These are phyloP conservation scores for Ceratobasidium sp. DNA, from an alignment of 1,284 basidiomycete genomes.

Conservation along the genomic window DNA sequence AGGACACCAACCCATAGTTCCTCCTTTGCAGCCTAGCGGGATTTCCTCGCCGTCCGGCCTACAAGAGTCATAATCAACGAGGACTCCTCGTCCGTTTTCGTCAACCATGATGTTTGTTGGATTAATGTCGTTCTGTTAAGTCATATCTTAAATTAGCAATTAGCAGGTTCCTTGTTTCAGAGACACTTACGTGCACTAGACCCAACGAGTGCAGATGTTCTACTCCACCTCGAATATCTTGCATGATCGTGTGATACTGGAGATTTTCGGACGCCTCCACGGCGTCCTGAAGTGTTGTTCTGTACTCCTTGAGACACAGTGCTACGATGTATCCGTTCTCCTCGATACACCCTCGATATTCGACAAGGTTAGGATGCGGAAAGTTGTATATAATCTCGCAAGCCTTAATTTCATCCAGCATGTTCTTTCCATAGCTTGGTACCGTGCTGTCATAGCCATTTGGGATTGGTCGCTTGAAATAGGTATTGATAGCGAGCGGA, in stretches of 20 bases:
- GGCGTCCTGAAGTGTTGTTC: not conserved
- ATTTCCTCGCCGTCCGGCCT: not conserved
- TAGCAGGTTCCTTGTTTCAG: not conserved
- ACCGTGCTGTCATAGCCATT: not conserved
- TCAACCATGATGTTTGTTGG: not conserved
- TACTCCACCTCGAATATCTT: not conserved
- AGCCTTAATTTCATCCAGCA: not conserved
- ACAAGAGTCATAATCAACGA: conserved; percentile 8
- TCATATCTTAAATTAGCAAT: not conserved
- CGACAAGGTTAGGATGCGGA: conserved; percentile 1
- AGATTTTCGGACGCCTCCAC: not conserved
- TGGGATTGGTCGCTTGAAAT: not conserved
- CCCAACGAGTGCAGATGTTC: not conserved
- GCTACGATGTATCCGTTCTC: not conserved
- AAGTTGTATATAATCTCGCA: not conserved
- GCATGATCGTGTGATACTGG: not conserved
- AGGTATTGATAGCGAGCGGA: not conserved
- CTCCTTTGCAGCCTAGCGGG: not conserved
- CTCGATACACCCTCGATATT: not conserved
- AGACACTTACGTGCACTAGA: not conserved
- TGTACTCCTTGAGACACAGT: not conserved
- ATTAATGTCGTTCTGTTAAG: conserved; percentile 1
- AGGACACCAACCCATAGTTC: not conserved
- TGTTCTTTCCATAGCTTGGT: not conserved
- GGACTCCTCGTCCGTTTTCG: not conserved